Conservation (phyloP, 495 filamentous ascomycete genomes). For the Massariosphaeria phaeospora region DNA sequence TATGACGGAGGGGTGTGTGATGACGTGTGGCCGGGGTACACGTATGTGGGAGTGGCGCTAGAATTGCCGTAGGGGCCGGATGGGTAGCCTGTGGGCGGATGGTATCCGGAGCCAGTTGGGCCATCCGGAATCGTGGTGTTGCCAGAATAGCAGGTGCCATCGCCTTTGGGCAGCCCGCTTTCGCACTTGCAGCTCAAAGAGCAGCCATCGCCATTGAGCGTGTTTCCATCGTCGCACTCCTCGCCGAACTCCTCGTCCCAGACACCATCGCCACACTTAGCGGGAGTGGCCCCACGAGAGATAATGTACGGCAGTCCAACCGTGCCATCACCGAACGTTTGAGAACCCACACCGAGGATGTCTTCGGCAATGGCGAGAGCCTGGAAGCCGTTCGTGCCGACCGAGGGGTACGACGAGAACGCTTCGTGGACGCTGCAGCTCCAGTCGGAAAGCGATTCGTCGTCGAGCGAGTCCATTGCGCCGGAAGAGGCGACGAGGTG, state of each 20-base stretch:
- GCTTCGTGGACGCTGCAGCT: conserved; percentile 49
- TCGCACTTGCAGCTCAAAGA: conserved; percentile 42
- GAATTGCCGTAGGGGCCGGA: conserved; percentile 14
- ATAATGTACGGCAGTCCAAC: conserved; percentile 49
- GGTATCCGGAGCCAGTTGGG: conserved; percentile 10
- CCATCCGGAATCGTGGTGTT: conserved; percentile 17
- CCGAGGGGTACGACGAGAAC: conserved; percentile 44
- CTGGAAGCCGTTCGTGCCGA: conserved; percentile 43
- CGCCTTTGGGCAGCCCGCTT: conserved; percentile 21
- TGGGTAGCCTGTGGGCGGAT: conserved; percentile 7
- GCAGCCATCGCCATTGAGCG: conserved; percentile 41
- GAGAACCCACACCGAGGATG: conserved; percentile 40
- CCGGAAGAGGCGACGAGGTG: conserved; percentile 45
- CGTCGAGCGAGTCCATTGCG: conserved; percentile 43
- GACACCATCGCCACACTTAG: conserved; percentile 47
- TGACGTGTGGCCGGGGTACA: conserved; percentile 3
- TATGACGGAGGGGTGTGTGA: conserved; percentile 25
- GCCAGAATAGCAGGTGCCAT: conserved; percentile 25
- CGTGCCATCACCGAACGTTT: conserved; percentile 43
- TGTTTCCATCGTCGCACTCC: conserved; percentile 49
- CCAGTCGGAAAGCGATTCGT: conserved; percentile 46
- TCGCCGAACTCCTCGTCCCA: conserved; percentile 42
- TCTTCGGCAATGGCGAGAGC: conserved; percentile 47
- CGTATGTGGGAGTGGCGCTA: conserved; percentile 16
- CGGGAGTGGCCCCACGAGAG: conserved; percentile 46